These are phyloP conservation scores for Botrytis paeoniae DNA, from an alignment of 2,329 filamentous ascomycete genomes.

Conservation along the genomic window DNA sequence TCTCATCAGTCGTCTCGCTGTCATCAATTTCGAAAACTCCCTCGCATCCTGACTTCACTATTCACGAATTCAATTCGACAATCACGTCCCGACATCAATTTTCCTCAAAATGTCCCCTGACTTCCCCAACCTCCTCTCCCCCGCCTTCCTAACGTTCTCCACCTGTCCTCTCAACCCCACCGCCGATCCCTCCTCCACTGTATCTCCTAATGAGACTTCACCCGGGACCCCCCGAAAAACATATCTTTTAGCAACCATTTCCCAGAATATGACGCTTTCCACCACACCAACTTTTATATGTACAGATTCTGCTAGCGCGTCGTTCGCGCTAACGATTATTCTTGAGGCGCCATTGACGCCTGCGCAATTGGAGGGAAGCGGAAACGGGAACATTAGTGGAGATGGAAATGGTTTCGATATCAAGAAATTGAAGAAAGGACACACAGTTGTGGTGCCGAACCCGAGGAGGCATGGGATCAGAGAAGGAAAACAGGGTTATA, in stretches of 20 bases:
- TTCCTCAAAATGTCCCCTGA: not conserved
- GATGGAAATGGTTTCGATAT: constrained; percentile 27
- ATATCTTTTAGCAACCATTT: constrained; percentile 32
- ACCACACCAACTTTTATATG: constrained; percentile 35
- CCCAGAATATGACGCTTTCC: constrained; percentile 35
- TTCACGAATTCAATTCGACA: not conserved
- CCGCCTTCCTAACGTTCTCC: constrained; percentile 29
- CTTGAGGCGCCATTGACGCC: constrained; percentile 19
- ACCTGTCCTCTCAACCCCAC: constrained; percentile 23
- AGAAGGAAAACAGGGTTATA: constrained; percentile 33
- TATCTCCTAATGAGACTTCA: not conserved
- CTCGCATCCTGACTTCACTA: not conserved
- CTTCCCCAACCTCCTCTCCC: constrained; percentile 27
- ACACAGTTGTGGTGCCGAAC: constrained; percentile 23
- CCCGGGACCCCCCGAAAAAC: constrained; percentile 9
- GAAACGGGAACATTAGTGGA: constrained; percentile 6
- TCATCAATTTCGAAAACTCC: not conserved
- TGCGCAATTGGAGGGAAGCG: constrained; percentile 19
- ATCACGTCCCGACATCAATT: not conserved
- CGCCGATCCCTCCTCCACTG: constrained; percentile 4
- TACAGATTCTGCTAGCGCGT: constrained; percentile 24
- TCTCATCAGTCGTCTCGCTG: not conserved
- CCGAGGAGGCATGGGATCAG: constrained; percentile 28
- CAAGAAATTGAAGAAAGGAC: constrained; percentile 30
- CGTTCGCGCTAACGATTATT: constrained; percentile 32